phyloP scores from a whole-genome alignment of 2,329 filamentous ascomycete genomes.

The Fusarium lateritium region DNA sequence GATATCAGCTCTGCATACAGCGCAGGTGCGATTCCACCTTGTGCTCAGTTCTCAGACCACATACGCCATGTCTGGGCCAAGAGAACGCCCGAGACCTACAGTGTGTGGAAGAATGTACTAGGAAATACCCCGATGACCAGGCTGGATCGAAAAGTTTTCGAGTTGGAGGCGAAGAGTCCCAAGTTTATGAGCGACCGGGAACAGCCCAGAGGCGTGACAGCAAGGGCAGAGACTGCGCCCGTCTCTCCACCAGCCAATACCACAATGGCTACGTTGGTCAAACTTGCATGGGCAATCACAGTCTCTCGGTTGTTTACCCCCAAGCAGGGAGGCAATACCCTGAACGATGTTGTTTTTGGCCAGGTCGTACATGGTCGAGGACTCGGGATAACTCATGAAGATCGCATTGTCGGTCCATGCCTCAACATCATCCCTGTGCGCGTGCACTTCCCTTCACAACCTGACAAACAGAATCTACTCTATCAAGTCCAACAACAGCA shows the following conservation, averaged over 20 bases:
- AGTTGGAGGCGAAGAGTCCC: neutral
- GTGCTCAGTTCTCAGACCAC: slow-evolving; percentile 14
- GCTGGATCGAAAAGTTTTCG: neutral
- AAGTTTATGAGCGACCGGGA: neutral
- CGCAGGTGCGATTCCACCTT: neutral
- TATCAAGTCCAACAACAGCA: slow-evolving; percentile 5
- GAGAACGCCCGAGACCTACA: neutral
- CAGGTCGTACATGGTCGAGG: slow-evolving; percentile 13
- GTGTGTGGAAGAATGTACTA: neutral
- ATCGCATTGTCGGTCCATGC: slow-evolving; percentile 13
- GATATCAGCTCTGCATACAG: slow-evolving; percentile 7
- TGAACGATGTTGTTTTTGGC: slow-evolving; percentile 4
- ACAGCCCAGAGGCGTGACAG: neutral
- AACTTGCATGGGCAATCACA: slow-evolving; percentile 8
- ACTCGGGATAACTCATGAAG: slow-evolving; percentile 5
- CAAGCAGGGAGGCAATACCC: fast-evolving
- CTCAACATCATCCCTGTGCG: slow-evolving; percentile 21
- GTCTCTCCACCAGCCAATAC: neutral
- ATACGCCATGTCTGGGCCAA: neutral
- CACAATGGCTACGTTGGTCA: slow-evolving; percentile 12
- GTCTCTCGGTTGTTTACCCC: neutral
- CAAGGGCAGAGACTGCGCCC: neutral
- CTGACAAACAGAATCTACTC: neutral
- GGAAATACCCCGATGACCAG: neutral
- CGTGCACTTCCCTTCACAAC: neutral